These are phyloP conservation scores for Mortierella sp. DNA, from an alignment of 371 early-diverging fungal species.

Conservation along the genomic window DNA sequence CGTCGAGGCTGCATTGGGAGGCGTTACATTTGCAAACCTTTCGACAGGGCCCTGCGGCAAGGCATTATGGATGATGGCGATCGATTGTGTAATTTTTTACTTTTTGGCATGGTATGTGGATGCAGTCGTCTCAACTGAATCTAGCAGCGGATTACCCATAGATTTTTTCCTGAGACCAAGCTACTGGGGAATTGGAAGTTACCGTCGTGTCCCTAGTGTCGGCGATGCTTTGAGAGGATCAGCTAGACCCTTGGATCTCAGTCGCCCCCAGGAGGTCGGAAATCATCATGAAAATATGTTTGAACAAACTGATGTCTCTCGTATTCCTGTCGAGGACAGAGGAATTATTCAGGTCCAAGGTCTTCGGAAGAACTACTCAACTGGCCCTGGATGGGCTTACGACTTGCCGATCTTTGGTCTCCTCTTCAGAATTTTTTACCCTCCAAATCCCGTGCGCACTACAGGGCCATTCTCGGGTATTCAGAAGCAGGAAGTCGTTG, in stretches of 20 bases:
- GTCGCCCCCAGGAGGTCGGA: neutral
- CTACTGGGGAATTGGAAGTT: slow-evolving; percentile 56
- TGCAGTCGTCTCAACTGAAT: slow-evolving; percentile 50
- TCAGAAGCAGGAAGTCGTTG: slow-evolving; percentile 52
- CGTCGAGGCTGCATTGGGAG: slow-evolving; percentile 44
- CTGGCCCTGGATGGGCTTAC: slow-evolving; percentile 43
- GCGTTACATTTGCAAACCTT: slow-evolving; percentile 40
- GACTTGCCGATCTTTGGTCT: slow-evolving; percentile 31
- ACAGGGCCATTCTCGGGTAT: slow-evolving; percentile 37
- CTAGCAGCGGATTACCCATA: slow-evolving; percentile 42
- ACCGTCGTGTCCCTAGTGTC: neutral
- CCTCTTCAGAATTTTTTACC: slow-evolving; percentile 49
- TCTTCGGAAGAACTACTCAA: slow-evolving; percentile 36
- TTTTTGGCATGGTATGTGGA: slow-evolving; percentile 60
- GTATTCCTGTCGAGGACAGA: slow-evolving; percentile 43
- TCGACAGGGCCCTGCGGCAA: slow-evolving; percentile 36
- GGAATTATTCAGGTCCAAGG: slow-evolving; percentile 38
- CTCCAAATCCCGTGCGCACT: slow-evolving; percentile 32
- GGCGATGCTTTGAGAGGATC: neutral
- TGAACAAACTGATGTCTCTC: slow-evolving; percentile 39
- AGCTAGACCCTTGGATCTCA: neutral
- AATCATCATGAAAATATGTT: slow-evolving; percentile 45
- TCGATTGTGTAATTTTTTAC: slow-evolving; percentile 54
- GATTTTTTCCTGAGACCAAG: slow-evolving; percentile 53
- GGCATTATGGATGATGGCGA: slow-evolving; percentile 52